A percentile compares a stretch with the other conserved stretches of the same genome.
phyloP scores from a whole-genome alignment of 73 alveolate genomes.

The Paramecium sexaurelia region DNA sequence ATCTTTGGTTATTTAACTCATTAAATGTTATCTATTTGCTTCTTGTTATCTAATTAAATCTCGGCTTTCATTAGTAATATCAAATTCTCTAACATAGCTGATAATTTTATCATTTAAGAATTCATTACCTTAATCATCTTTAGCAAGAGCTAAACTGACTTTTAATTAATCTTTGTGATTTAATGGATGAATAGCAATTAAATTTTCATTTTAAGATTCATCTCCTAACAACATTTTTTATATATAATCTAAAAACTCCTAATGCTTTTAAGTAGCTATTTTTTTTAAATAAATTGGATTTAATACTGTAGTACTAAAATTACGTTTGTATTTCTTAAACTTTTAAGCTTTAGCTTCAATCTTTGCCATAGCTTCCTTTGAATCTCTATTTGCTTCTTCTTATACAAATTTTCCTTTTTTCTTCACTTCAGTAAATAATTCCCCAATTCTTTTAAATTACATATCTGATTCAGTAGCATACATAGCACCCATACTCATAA shows the following conservation, averaged over 20 bases:
- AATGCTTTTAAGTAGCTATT: neutral
- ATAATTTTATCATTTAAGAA: neutral
- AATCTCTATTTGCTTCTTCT: neutral
- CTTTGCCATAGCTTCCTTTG: neutral
- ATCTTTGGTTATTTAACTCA: neutral
- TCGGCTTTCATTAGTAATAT: neutral
- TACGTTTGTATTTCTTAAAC: neutral
- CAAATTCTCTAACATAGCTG: neutral
- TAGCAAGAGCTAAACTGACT: neutral
- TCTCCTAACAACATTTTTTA: neutral
- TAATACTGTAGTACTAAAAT: neutral
- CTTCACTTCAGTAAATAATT: neutral
- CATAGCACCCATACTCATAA: neutral
- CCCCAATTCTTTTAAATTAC: neutral
- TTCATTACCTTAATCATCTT: neutral
- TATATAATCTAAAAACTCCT: neutral
- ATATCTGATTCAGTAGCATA: neutral
- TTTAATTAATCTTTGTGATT: neutral
- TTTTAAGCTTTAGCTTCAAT: too few relatives aligned
- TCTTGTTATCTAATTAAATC: neutral
- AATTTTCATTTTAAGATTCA: neutral
- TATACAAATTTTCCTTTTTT: neutral
- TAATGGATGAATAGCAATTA: slow-evolving; percentile 40
- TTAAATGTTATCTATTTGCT: neutral
- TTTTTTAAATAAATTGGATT: slow-evolving; percentile 11